Conservation (phyloP, 2,329 filamentous ascomycete species). For the Diaporthe ilicicola region DNA sequence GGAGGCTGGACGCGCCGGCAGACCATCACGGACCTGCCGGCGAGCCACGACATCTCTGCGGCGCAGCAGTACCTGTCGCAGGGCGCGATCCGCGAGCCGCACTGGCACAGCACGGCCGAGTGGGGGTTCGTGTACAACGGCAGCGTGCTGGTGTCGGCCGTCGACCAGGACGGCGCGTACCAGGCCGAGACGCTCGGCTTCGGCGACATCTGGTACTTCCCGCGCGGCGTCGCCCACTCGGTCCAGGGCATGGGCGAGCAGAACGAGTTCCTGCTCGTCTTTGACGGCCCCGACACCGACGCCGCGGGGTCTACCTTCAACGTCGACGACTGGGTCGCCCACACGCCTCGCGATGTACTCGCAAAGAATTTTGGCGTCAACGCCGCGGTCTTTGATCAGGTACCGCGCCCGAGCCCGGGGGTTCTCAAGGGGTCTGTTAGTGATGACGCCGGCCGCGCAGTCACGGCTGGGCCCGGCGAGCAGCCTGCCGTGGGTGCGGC, state of each 20-base stretch:
- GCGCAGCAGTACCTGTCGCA: slow-evolving; percentile 75
- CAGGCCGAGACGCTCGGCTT: slow-evolving; percentile 63
- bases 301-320: slow-evolving; percentile 71
- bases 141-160: slow-evolving; percentile 65
- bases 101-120: slow-evolving; percentile 75
- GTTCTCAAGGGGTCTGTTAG: slow-evolving; percentile 66
- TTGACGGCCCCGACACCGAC: slow-evolving; percentile 24
- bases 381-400: slow-evolving; percentile 64
- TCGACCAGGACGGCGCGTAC: slow-evolving; percentile 68
- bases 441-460: slow-evolving; percentile 46
- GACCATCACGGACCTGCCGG: slow-evolving; percentile 71
- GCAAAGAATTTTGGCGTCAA: slow-evolving; percentile 76
- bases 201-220: slow-evolving; percentile 76
- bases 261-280: slow-evolving; percentile 71
- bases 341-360: slow-evolving; percentile 69
- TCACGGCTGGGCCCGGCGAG: slow-evolving; percentile 53
- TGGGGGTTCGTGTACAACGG: slow-evolving; percentile 72
- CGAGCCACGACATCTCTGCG: slow-evolving; percentile 71
- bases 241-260: slow-evolving; percentile 71
- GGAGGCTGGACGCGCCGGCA: slow-evolving; percentile 75
- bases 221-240: slow-evolving; percentile 70
- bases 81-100: slow-evolving; percentile 71
- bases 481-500: slow-evolving; percentile 60
- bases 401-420: slow-evolving; percentile 67
- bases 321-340: slow-evolving; percentile 74